Conservation (phyloP, 2,329 filamentous ascomycete genomes). For the Hymenoscyphus fructigenus region DNA sequence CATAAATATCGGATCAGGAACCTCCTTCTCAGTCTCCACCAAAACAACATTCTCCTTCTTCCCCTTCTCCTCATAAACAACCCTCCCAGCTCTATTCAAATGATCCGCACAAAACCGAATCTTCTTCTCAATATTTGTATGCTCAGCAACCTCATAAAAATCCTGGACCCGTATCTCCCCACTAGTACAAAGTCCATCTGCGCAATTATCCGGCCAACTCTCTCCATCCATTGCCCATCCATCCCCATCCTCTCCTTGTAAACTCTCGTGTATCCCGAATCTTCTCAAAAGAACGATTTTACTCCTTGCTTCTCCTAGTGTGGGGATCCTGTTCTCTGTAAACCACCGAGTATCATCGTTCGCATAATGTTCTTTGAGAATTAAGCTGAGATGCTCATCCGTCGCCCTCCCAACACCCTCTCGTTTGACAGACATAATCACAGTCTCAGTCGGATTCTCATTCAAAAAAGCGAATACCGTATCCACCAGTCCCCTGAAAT, state of each 20-base stretch:
- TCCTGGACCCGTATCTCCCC: slow-evolving; percentile 86
- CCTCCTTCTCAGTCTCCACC: slow-evolving; percentile 22
- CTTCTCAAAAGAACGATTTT: slow-evolving; percentile 83
- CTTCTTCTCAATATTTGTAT: slow-evolving; percentile 76
- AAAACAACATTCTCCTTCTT: slow-evolving; percentile 28
- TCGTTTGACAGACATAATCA: slow-evolving; percentile 86
- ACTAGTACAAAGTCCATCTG: slow-evolving; percentile 66
- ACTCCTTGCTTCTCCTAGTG: slow-evolving; percentile 74
- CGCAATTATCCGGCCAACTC: slow-evolving; percentile 85
- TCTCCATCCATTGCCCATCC: slow-evolving; percentile 62
- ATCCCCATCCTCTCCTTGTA: slow-evolving; percentile 51
- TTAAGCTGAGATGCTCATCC: slow-evolving; percentile 74
- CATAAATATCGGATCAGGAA: slow-evolving; percentile 66
- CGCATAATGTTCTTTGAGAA: slow-evolving; percentile 73
- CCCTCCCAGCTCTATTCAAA: slow-evolving; percentile 67
- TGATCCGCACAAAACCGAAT: slow-evolving; percentile 72
- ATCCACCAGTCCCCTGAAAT: slow-evolving; percentile 71
- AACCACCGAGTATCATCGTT: slow-evolving; percentile 67
- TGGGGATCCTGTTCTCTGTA: slow-evolving; percentile 73
- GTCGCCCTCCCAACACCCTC: slow-evolving; percentile 81
- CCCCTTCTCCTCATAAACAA: slow-evolving; percentile 46
- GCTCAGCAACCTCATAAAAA: slow-evolving; percentile 84
- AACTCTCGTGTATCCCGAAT: slow-evolving; percentile 63
- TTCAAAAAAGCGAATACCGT: slow-evolving; percentile 75
- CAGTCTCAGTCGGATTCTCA: slow-evolving; percentile 73